Base-by-base conservation (phyloP, 192 early-diverging fungal species). In the Linnemannia schmuckeri region DNA sequence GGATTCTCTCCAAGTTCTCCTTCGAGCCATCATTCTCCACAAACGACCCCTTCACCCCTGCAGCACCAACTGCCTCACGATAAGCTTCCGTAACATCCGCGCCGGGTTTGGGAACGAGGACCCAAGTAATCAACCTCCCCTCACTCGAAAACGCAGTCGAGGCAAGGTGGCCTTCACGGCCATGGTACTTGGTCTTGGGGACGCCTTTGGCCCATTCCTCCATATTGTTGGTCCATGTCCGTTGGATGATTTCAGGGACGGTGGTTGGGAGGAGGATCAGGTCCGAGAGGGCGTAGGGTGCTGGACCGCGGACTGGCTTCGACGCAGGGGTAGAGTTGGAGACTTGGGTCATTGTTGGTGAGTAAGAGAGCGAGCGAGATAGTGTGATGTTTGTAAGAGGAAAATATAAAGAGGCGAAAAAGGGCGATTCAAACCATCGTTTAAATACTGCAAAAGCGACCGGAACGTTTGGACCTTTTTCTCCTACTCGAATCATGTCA, bases 121-220 rank as follows among this genome's bases (percentile, higher is more conserved):
- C 66, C 83, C 83, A 85, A 20, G 78, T 85, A 1, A 75, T 66
- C 33, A 85, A 24, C 12, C 73, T 63, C 6, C 49, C n/a, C 1
- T 80, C 74, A 18, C 74, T 80, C 0, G 83, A 85, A 37, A 85
- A 85, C 9, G 63, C 74, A 1, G 83, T 85, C 17, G 68, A 63
- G 18, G 78, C 78, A 40, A 85, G 78, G 27, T 76, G 68, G 24
- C 54, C 7, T 54, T 85, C 83, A 52, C 83, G 83, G 5, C 63
- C 83, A 42, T 80, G 74, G 63, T 85, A 85, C 18, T 61, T 54
- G 1, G 46, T 20, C 4, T 72, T 24, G 6, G 77, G 74, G 41
- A 85, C 83, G n/a, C 83, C 74, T n/a, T 85, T 85, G 33, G 83
- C 83, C 83, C 83, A 85, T 35, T 85, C 77, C 6, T 85, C 78